phyloP scores from a whole-genome alignment of 139 green algal species.

The Ostreobium quekettii region DNA sequence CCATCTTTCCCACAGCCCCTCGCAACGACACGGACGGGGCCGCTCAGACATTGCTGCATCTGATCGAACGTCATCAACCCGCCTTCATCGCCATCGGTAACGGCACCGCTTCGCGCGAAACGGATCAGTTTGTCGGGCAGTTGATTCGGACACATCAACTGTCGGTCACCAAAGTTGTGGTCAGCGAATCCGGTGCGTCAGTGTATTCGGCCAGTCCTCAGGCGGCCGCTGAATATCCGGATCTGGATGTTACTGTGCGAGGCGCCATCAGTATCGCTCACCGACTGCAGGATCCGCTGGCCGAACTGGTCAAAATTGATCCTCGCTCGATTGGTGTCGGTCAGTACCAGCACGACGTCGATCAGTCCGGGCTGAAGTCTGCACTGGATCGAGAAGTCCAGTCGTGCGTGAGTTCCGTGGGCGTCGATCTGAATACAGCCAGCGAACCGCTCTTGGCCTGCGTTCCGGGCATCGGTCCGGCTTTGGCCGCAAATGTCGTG shows the following conservation, averaged over 20 bases:
- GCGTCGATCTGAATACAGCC: conserved; percentile 33
- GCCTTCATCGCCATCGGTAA: conserved; percentile 26
- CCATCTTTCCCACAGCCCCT: conserved; percentile 3
- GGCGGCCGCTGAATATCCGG: conserved; percentile 26
- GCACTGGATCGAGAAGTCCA: conserved; percentile 28
- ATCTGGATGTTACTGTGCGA: conserved; percentile 29
- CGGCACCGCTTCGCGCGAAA: conserved; percentile 27
- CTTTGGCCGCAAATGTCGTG: conserved; percentile 26
- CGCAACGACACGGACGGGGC: not conserved
- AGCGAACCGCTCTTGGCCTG: conserved; percentile 24
- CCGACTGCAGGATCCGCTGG: conserved; percentile 34
- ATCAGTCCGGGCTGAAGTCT: conserved; percentile 1
- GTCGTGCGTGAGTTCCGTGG: conserved; percentile 25
- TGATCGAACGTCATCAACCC: conserved; percentile 7
- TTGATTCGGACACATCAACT: not conserved
- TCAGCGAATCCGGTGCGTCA: conserved; percentile 28
- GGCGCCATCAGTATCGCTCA: conserved; percentile 36
- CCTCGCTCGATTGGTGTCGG: conserved; percentile 30
- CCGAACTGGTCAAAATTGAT: conserved; percentile 41
- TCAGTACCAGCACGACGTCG: conserved; percentile 38
- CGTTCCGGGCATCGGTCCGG: conserved; percentile 21
- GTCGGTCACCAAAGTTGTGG: conserved; percentile 6
- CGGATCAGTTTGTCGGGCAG: conserved; percentile 17
- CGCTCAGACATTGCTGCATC: not conserved
- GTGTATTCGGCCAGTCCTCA: conserved; percentile 29